phyloP scores from a whole-genome alignment of 2,329 filamentous ascomycete genomes.

The Verticillium nubilum region DNA sequence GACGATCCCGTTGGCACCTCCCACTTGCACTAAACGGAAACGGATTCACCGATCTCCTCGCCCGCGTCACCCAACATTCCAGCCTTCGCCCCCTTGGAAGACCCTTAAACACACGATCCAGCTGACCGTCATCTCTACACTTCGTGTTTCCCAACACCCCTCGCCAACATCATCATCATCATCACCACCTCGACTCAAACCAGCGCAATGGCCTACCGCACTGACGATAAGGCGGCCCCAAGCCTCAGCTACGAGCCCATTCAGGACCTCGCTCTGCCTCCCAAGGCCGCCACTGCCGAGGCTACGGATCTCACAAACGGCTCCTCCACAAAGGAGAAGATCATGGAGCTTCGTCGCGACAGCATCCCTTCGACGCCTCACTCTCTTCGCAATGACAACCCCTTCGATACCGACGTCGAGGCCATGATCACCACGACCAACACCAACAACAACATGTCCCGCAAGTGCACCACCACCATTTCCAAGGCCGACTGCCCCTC shows the following conservation, averaged over 20 bases:
- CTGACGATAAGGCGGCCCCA: not conserved
- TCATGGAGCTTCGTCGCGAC: conserved; percentile 21
- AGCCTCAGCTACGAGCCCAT: not conserved
- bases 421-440: conserved; percentile 38
- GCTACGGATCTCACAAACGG: not conserved
- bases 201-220: not conserved
- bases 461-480: conserved; percentile 26
- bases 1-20: not conserved
- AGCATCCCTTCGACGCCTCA: conserved; percentile 39
- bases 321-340: conserved; percentile 12
- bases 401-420: conserved; percentile 55
- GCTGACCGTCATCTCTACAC: not conserved
- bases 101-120: not conserved
- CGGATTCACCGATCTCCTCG: not conserved
- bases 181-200: not conserved
- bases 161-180: not conserved
- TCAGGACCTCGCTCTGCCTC: not conserved
- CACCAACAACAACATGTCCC: conserved; percentile 7
- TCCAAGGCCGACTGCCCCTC: conserved; percentile 42
- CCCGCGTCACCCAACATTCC: not conserved
- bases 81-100: not conserved
- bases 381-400: conserved; percentile 36
- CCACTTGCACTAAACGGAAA: not conserved
- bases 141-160: not conserved
- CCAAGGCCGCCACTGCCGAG: not conserved